phyloP scores from a whole-genome alignment of 441 rosid species.

The Euphorbia celastroides region DNA sequence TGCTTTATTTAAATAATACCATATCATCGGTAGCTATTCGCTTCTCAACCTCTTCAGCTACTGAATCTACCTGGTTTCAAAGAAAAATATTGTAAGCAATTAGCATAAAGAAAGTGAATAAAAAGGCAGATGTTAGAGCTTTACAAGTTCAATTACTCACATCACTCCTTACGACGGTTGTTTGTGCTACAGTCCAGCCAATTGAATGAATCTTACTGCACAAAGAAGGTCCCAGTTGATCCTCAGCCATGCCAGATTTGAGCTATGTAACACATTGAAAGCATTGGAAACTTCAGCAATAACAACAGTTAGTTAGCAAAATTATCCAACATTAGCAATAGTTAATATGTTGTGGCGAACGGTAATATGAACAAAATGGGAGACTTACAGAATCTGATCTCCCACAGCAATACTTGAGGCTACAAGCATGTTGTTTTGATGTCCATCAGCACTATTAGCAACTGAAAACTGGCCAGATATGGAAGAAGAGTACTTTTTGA shows the following conservation, averaged over 20 bases:
- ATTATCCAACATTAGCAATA: neutral
- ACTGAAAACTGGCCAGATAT: slow-evolving; percentile 18
- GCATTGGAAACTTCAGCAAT: slow-evolving; percentile 30
- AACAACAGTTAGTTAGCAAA: neutral
- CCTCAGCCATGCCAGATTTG: slow-evolving; percentile 96
- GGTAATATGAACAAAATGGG: neutral
- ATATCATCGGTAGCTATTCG: slow-evolving; percentile 64
- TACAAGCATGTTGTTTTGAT: slow-evolving; percentile 42
- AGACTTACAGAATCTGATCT: slow-evolving; percentile 98
- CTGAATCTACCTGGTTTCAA: slow-evolving; percentile 76
- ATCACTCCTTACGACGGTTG: slow-evolving; percentile 61
- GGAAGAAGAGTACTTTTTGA: slow-evolving; percentile 43
- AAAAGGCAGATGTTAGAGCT: slow-evolving; percentile 5
- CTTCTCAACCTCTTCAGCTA: slow-evolving; percentile 91
- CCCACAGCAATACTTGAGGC: slow-evolving; percentile 82
- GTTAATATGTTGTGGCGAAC: neutral
- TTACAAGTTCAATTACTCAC: slow-evolving; percentile 47
- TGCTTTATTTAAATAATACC: too few relatives aligned
- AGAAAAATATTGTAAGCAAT: slow-evolving; percentile 19
- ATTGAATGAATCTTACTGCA: slow-evolving; percentile 70
- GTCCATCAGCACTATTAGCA: slow-evolving; percentile 28
- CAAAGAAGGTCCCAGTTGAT: slow-evolving; percentile 67
- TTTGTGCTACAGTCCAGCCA: slow-evolving; percentile 77
- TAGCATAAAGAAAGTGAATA: slow-evolving; percentile 11
- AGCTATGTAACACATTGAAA: slow-evolving; percentile 85